Base-by-base conservation (phyloP, 2,329 filamentous ascomycete genomes). In the Penicillium expansum region DNA sequence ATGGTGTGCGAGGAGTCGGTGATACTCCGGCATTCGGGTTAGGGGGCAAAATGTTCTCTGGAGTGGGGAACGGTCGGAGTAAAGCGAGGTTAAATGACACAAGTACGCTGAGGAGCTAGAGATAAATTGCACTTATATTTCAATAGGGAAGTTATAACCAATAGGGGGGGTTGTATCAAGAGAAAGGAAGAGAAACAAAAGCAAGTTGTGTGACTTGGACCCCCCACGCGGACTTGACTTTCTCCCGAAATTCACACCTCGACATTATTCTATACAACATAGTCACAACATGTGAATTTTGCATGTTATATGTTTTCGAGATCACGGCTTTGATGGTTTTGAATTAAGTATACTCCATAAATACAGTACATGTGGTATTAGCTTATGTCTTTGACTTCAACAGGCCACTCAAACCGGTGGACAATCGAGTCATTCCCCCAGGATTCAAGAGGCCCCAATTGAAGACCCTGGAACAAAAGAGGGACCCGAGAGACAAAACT, bases 21-120 rank as follows among this genome's bases (percentile, higher is more conserved):
- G 60, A 66, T 63, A 59, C 64, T 64, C 66, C 66, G 59, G 48
- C 29, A 51, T 65, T 53, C 37, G 60, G 50, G 55, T 61, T 57
- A 57, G 62, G 62, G 58, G 60, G 50, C 52, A 57, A 52, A 57
- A 53, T 55, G 53, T 56, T 61, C 27, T 61, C 18, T 52, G 54
- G 57, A 59, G 64, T 59, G 57, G 45, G 43, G 24, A 18, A 30
- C 11, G n/a, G 22, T 55, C 37, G 27, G 52, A 55, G 42, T 9
- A 39, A 20, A 33, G 43, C 24, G 33, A 43, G 10, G 6, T 18
- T 38, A 33, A 32, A 22, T 33, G n/a, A 13, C n/a, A 13, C 22
- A 20, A 32, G 20, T 22, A 20, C 10, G n/a, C 16, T 22, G 22
- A 44, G 16, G 13, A 32, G 8, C 22, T 14, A 29, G 24, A 14